These are phyloP conservation scores for Zygosaccharomyces siamensis DNA, from an alignment of 805 yeast species.

Conservation along the genomic window DNA sequence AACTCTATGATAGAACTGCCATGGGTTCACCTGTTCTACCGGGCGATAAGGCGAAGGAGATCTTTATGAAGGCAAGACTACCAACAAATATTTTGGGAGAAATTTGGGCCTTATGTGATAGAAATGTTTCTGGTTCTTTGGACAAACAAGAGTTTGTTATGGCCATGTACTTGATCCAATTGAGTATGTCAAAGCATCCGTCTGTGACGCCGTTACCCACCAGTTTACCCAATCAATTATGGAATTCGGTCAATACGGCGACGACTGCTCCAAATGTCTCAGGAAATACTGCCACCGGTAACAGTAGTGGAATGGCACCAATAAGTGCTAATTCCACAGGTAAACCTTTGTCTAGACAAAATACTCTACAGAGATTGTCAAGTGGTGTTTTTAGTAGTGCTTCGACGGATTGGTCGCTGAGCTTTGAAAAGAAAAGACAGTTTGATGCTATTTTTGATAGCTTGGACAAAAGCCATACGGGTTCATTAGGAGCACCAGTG, in stretches of 20 bases:
- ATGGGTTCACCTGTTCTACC: constrained; percentile 48
- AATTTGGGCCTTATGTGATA: constrained; percentile 86
- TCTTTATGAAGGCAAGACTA: constrained; percentile 82
- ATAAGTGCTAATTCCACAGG: constrained; percentile 31
- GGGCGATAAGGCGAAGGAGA: constrained; percentile 79
- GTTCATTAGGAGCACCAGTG: constrained; percentile 66
- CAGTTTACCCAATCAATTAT: constrained; percentile 40
- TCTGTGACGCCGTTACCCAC: constrained; percentile 54
- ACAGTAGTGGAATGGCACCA: constrained; percentile 15
- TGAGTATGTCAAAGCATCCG: constrained; percentile 57
- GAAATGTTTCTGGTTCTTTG: constrained; percentile 65
- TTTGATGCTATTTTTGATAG: constrained; percentile 75
- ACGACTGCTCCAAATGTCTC: constrained; percentile 16
- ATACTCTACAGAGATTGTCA: constrained; percentile 32
- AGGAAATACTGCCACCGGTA: neutral
- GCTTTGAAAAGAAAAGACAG: constrained; percentile 65
- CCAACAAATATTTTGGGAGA: constrained; percentile 74
- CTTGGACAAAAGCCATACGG: constrained; percentile 61
- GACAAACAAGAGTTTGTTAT: constrained; percentile 72
- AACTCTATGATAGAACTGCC: constrained; percentile 62
- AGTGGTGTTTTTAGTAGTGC: constrained; percentile 36
- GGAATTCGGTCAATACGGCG: constrained; percentile 34
- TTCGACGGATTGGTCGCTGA: constrained; percentile 59
- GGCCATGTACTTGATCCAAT: constrained; percentile 92
- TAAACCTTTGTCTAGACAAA: constrained; percentile 32